phyloP scores from a whole-genome alignment of 116 monocot species.

The Dioscorea cayenensis region DNA sequence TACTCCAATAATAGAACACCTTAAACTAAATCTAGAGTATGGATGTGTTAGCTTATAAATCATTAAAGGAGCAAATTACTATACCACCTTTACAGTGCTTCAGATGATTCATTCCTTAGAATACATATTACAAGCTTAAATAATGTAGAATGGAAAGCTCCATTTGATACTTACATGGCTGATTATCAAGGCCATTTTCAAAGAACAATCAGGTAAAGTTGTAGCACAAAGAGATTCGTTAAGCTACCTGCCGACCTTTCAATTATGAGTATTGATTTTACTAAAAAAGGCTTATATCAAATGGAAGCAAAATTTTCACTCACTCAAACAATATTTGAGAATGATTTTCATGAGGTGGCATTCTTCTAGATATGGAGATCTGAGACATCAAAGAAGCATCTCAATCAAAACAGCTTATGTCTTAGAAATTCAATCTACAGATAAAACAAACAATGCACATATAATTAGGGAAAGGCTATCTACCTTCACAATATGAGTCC shows the following conservation, averaged over 20 bases:
- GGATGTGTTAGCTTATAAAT: neutral
- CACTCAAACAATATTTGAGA: conserved; percentile 81
- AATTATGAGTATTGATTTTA: neutral
- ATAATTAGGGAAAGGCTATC: conserved; percentile 17
- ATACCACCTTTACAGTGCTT: conserved; percentile 80
- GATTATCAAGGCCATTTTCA: conserved; percentile 78
- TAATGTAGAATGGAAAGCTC: conserved; percentile 79
- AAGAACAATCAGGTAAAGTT: conserved; percentile 83
- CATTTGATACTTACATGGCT: conserved; percentile 76
- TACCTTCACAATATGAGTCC: conserved; percentile 93
- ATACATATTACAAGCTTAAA: conserved; percentile 82
- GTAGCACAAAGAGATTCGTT: conserved; percentile 77
- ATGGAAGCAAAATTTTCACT: conserved; percentile 16
- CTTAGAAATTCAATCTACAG: neutral
- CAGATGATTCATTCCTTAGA: conserved; percentile 90
- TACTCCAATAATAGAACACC: no score
- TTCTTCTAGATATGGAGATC: conserved; percentile 84
- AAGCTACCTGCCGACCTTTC: conserved; percentile 42
- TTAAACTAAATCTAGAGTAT: no score
- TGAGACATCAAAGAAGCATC: conserved; percentile 19
- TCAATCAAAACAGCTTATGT: neutral
- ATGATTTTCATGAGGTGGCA: conserved; percentile 69
- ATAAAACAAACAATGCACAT: conserved; percentile 1
- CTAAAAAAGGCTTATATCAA: neutral
- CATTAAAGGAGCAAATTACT: neutral